phyloP scores from a whole-genome alignment of 2,329 filamentous ascomycete species.

The Pestalotiopsis sp. region DNA sequence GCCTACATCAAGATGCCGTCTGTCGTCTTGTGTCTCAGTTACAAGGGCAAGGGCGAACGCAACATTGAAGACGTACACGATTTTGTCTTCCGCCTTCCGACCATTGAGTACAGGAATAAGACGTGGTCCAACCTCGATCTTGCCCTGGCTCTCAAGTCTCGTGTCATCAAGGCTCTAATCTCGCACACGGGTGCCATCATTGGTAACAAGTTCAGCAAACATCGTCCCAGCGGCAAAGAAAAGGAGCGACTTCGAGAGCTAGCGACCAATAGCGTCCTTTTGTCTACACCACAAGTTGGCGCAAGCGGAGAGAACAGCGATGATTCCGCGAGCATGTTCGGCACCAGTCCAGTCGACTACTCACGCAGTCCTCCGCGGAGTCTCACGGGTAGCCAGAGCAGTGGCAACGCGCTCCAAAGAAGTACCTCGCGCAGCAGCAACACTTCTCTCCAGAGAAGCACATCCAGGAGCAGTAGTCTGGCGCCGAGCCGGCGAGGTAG shows the following conservation, averaged over 20 bases:
- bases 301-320: constrained; percentile 53
- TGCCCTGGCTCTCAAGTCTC: constrained; percentile 88
- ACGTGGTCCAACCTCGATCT: constrained; percentile 98
- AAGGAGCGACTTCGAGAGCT: constrained; percentile 79
- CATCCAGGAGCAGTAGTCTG: constrained; percentile 55
- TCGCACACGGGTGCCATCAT: constrained; percentile 96
- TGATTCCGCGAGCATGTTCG: constrained; percentile 56
- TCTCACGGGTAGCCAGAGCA: constrained; percentile 49
- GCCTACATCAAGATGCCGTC: constrained; percentile 93
- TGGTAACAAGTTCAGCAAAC: constrained; percentile 92
- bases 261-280: constrained; percentile 73
- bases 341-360: constrained; percentile 55
- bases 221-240: constrained; percentile 78
- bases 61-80: constrained; percentile 97
- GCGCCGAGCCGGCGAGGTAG: constrained; percentile 47
- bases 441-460: constrained; percentile 40
- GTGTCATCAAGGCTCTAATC: constrained; percentile 90
- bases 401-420: constrained; percentile 41
- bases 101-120: constrained; percentile 96
- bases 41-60: constrained; percentile 93
- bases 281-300: constrained; percentile 41
- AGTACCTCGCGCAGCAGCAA: constrained; percentile 52
- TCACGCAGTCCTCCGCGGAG: constrained; percentile 59
- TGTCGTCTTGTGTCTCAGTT: constrained; percentile 91
- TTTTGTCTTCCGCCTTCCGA: constrained; percentile 93